Evolutionary conservation across 441 rosid species (phyloP), one percentile per base, ranked within the genome.

Genomic region (Codiaeum variegatum): DNA sequence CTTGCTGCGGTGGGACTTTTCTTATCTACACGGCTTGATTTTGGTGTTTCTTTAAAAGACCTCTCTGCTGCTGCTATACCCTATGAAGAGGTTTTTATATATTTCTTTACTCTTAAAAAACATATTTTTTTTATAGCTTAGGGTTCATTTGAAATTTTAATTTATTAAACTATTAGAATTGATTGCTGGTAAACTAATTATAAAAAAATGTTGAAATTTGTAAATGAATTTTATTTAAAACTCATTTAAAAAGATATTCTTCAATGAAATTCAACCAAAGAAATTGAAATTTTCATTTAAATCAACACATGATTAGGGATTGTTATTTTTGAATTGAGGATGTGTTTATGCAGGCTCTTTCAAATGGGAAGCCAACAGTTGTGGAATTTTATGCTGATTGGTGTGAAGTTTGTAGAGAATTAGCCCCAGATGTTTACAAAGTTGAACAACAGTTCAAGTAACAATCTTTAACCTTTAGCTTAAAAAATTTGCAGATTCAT

Each of bases 331-430:
- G n/a, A 9, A 10, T 10, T 3, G 26, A 7, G 18, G 36, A 51
- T 66, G 23, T 60, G 28, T 19, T 72, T 5, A 0, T 69, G 9
- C 51, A 94, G 97, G 97, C 98, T 66, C 85, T 94, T 15, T 75
- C 93, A 51, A 94, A 94, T 81, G 97, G 97, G 79, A 94, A 85
- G 85, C 97, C 98, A 0, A 94, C 98, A 0, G 98, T 92, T 23
- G 91, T 94, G 60, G 98, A 94, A 82, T 92, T 94, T 74, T 94
- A 92, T 67, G 98, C 98, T 19, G 97, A 94, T 81, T 94, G 98
- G 98, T 92, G 98, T 70, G 97, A 94, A 83, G 97, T 92, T 66
- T 94, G 98, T 69, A 75, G 97, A 61, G 97, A 94, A 82, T 78
- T 94, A 72, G 97, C 98, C 15, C 97, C 97, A n/a, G 98, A 89